Evolutionary conservation across 352 stramenopile species (phyloP), one percentile per base, ranked within the genome.

Genomic region (Pythium phragmitis): DNA sequence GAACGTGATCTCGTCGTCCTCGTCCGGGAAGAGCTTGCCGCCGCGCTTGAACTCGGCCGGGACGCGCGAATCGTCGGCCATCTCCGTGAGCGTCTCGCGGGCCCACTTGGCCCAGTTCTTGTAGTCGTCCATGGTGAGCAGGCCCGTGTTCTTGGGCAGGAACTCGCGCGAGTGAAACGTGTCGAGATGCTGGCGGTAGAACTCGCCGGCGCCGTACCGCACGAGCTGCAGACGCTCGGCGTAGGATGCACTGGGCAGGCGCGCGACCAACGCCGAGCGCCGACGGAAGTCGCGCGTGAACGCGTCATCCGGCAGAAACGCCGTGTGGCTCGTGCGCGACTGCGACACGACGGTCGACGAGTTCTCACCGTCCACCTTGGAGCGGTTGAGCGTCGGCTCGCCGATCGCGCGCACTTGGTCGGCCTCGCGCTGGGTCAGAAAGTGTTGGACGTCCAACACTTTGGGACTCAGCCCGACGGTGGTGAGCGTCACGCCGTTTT

Each of bases 151-250:
- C 49, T 88, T 89, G 2, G 85, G 85, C 28, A 92, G 28, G 42
- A 92, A 85, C 4, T 92, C 69, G 2, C 76, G 73, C 45, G 82
- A 88, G 64, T 91, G 77, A 54, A 95, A 95, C 42, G 82, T 92
- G 56, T 95, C 86, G 19, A 90, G 70, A 56, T 93, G 85, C 74
- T 90, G 72, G 26, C 83, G 82, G 69, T 92, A 93, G 57, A 95
- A 93, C 57, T 95, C 80, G 12, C 86, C 86, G 36, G 82, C 82
- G 8, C 57, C 80, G 45, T 95, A 95, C 0, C 83, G 82, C 13
- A 95, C 84, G 33, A 93, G 73, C 55, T 95, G 86, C 54, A 95
- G 68, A 1, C 78, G 76, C 56, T 92, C 86, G 5, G 71, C 80
- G 64, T 77, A 93, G 5, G 80, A 79, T 9, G 86, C 69, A 54